Conservation (phyloP, 768 basidiomycete genomes). For the Kwoniella sp. region DNA sequence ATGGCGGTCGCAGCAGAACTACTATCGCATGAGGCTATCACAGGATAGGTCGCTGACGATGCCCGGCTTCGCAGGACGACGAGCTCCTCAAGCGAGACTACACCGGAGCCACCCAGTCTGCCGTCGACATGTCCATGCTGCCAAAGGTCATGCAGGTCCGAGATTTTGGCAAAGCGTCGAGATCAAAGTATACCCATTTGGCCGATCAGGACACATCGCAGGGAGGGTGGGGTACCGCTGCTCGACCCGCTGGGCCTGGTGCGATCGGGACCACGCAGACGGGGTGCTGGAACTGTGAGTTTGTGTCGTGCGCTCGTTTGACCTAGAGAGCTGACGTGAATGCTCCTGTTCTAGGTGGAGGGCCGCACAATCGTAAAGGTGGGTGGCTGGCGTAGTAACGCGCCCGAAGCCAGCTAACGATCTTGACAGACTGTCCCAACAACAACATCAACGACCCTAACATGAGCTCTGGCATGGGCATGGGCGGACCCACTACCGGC, state of each 20-base stretch:
- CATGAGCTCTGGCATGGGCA: background rate
- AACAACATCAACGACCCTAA: constrained; percentile 36
- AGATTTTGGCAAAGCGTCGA: constrained; percentile 62
- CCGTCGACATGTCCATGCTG: constrained; percentile 77
- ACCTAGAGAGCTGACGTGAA: background rate
- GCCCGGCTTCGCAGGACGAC: constrained; percentile 60
- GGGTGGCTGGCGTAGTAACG: too few species aligned
- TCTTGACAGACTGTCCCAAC: constrained; percentile 38
- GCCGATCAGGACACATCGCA: constrained; percentile 86
- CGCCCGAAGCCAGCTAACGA: too few species aligned
- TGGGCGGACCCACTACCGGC: constrained; percentile 1
- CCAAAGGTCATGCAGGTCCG: constrained; percentile 96
- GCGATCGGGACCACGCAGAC: constrained; percentile 37
- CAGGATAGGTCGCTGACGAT: background rate
- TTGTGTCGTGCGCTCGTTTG: background rate
- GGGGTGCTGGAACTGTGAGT: constrained; percentile 77
- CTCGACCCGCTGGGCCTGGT: constrained; percentile 24
- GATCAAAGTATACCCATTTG: constrained; percentile 94
- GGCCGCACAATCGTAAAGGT: constrained; percentile 90
- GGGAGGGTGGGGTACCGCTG: constrained; percentile 43
- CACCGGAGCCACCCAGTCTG: constrained; percentile 83
- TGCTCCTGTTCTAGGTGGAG: constrained; percentile 56
- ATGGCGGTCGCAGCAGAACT: too few species aligned
- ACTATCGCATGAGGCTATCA: too few species aligned
- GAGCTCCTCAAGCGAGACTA: constrained; percentile 80